These are phyloP conservation scores for Pythium biforme DNA, from an alignment of 352 stramenopile species.

Conservation along the genomic window DNA sequence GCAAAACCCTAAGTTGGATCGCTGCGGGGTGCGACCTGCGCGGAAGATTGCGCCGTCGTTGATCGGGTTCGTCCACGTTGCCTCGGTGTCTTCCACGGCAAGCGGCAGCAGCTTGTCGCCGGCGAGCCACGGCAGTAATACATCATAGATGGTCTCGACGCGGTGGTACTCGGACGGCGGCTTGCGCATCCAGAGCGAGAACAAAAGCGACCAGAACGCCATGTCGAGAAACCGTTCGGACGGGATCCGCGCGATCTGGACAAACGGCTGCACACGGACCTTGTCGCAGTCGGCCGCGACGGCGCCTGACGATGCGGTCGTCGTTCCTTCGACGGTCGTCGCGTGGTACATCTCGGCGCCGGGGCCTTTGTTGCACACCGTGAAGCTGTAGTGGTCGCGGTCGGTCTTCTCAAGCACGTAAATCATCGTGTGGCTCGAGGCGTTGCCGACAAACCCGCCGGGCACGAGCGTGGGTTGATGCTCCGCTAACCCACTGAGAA, in stretches of 20 bases:
- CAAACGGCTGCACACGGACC: constrained; percentile 75
- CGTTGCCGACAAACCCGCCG: constrained; percentile 76
- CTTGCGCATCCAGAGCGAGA: constrained; percentile 84
- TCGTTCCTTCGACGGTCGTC: constrained; percentile 16
- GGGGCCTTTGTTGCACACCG: constrained; percentile 87
- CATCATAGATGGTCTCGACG: constrained; percentile 87
- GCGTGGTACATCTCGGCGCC: constrained; percentile 86
- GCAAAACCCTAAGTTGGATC: constrained; percentile 75
- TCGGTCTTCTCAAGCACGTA: constrained; percentile 79
- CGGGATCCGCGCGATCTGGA: constrained; percentile 66
- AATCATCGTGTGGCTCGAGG: constrained; percentile 71
- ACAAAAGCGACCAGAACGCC: constrained; percentile 82
- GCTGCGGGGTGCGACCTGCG: constrained; percentile 54
- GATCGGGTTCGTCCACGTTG: constrained; percentile 28
- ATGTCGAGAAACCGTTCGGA: constrained; percentile 72
- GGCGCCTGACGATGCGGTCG: not conserved
- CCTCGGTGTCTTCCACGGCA: constrained; percentile 42
- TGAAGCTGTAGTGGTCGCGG: constrained; percentile 68
- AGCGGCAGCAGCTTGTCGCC: constrained; percentile 70
- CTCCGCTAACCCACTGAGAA: constrained; percentile 40
- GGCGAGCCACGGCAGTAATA: constrained; percentile 86
- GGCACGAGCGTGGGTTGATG: constrained; percentile 61
- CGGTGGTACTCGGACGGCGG: constrained; percentile 85
- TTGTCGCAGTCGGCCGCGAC: constrained; percentile 42
- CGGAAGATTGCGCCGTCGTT: not conserved